Evolutionary conservation across 495 filamentous ascomycete species (phyloP).

Genomic region (Parathielavia appendiculata): DNA sequence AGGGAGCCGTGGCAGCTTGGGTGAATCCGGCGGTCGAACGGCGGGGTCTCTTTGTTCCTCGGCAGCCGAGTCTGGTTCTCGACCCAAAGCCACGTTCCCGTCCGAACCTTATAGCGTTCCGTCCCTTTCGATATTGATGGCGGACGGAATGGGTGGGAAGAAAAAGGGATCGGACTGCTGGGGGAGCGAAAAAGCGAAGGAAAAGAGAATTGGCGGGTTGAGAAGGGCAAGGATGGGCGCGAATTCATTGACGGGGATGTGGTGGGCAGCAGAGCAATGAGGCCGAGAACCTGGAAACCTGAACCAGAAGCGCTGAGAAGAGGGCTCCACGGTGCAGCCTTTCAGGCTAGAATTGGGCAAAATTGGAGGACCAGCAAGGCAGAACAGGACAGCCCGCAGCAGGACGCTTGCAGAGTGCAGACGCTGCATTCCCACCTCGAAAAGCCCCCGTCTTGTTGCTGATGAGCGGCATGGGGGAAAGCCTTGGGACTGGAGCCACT

Average conservation of each 20-base stretch:
- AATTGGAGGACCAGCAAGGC: constrained; percentile 4
- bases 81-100: constrained; percentile 8
- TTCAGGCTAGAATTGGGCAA: constrained; percentile 7
- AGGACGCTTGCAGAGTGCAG: constrained; percentile 8
- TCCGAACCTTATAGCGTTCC: constrained; percentile 8
- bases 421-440: not conserved
- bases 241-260: constrained; percentile 7
- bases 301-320: constrained; percentile 11
- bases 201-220: constrained; percentile 11
- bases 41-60: constrained; percentile 21
- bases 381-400: constrained; percentile 11
- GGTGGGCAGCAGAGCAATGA: not conserved
- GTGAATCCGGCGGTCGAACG: constrained; percentile 6
- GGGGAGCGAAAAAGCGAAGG: constrained; percentile 4
- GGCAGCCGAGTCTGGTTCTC: constrained; percentile 15
- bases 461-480: not conserved
- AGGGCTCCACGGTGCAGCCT: not conserved
- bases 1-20: not conserved
- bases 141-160: not conserved
- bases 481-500: constrained; percentile 6
- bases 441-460: constrained; percentile 1
- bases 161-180: not conserved
- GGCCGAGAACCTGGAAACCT: not conserved
- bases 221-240: constrained; percentile 11
- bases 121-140: not conserved